Evolutionary conservation across 192 early-diverging fungal genomes (phyloP).

Genomic region (Entomortierella chlamydospora): DNA sequence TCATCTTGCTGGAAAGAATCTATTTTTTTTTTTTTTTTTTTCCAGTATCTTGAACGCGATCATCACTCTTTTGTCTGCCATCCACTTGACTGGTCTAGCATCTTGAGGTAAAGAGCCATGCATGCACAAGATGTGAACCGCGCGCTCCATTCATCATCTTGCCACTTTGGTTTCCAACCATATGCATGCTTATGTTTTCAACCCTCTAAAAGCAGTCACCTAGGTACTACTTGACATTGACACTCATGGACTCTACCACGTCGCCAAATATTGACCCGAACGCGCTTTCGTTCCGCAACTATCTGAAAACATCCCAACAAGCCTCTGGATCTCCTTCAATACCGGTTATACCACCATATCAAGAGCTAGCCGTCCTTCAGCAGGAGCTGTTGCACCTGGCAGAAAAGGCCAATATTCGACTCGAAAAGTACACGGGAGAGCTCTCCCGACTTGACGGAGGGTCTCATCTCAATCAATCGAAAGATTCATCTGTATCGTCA

Average conservation of each 20-base stretch:
- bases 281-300: constrained; percentile 49
- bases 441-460: constrained; percentile 26
- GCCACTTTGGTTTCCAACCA: background rate
- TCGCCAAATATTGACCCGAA: constrained; percentile 35
- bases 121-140: background rate
- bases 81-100: background rate
- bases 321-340: constrained; percentile 17
- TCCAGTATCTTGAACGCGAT: background rate
- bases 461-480: constrained; percentile 11
- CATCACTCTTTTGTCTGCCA: background rate
- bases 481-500: constrained; percentile 41
- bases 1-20: background rate
- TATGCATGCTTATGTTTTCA: background rate
- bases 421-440: constrained; percentile 31
- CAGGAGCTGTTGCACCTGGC: constrained; percentile 44
- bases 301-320: constrained; percentile 8
- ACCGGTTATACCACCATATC: constrained; percentile 29
- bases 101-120: background rate
- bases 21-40: background rate
- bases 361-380: constrained; percentile 28
- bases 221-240: background rate
- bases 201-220: constrained; percentile 13
- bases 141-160: background rate
- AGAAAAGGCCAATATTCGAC: constrained; percentile 22
- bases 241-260: constrained; percentile 32